Evolutionary conservation across 768 basidiomycete genomes (phyloP).

Genomic region (Trametes meyenii): DNA sequence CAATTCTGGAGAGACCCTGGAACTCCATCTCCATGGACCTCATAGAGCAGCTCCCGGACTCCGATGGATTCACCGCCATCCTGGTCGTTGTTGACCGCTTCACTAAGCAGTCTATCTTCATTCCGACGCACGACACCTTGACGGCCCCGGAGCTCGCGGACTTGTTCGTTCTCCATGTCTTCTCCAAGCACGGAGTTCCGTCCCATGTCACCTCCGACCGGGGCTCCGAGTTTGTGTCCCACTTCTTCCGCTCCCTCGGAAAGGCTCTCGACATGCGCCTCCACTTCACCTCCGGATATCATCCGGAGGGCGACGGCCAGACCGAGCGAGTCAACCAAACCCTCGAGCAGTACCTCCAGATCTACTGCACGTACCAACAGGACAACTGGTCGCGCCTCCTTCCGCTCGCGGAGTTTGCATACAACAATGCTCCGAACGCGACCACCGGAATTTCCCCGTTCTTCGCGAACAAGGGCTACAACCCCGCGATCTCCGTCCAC

Average conservation of each 20-base stretch:
- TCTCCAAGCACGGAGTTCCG: constrained; percentile 12
- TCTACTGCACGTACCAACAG: neutral
- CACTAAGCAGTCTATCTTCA: constrained; percentile 35
- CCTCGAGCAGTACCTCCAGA: constrained; percentile 40
- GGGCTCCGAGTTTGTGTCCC: constrained; percentile 16
- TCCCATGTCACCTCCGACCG: constrained; percentile 21
- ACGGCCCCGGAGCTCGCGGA: constrained; percentile 26
- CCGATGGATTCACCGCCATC: constrained; percentile 22
- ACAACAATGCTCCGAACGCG: neutral
- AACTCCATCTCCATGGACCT: constrained; percentile 29
- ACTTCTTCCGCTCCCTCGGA: constrained; percentile 5
- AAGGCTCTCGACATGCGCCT: constrained; percentile 6
- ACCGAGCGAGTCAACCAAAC: constrained; percentile 43
- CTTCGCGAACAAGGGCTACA: constrained; percentile 21
- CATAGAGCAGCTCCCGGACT: constrained; percentile 29
- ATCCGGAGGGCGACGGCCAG: constrained; percentile 40
- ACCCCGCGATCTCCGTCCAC: constrained; percentile 23
- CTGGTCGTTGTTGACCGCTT: constrained; percentile 23
- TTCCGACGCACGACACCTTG: constrained; percentile 29
- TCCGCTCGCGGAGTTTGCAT: neutral
- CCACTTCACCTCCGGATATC: constrained; percentile 22
- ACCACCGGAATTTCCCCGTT: constrained; percentile 5
- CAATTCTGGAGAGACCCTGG: constrained; percentile 31
- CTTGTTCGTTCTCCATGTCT: constrained; percentile 25
- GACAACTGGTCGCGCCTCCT: neutral